Evolutionary conservation across 768 basidiomycete genomes (phyloP).

Genomic region (Hemileccinum rubropunctum): DNA sequence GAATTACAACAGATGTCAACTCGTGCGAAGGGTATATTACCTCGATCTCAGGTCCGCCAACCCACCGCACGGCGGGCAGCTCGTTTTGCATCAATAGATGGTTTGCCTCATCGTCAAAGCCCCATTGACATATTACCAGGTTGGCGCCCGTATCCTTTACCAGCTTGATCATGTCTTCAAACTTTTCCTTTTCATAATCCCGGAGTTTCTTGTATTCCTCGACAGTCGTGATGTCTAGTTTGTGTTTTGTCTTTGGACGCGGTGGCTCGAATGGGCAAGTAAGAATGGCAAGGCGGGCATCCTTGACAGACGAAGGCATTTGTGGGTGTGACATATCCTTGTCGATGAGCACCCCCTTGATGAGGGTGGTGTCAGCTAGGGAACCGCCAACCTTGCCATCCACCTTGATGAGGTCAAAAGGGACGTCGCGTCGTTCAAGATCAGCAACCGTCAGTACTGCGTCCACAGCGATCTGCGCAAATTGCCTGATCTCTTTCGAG

Average conservation of each 20-base stretch:
- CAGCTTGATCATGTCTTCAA: slow-evolving; percentile 92
- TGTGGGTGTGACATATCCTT: slow-evolving; percentile 99
- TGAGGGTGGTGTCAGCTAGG: slow-evolving; percentile 90
- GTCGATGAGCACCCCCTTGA: slow-evolving; percentile 97
- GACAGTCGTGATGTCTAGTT: slow-evolving; percentile 93
- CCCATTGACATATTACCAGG: slow-evolving; percentile 99
- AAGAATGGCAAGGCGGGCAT: slow-evolving; percentile 93
- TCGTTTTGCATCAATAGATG: slow-evolving; percentile 98
- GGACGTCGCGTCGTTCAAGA: slow-evolving; percentile 89
- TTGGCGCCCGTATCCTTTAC: slow-evolving; percentile 98
- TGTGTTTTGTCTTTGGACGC: slow-evolving; percentile 98
- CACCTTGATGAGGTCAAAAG: slow-evolving; percentile 98
- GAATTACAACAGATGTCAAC: not conserved
- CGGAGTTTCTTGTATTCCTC: slow-evolving; percentile 96
- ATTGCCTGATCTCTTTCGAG: slow-evolving; percentile 92
- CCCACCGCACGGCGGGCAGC: slow-evolving; percentile 96
- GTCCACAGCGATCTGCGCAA: slow-evolving; percentile 97
- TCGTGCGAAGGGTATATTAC: slow-evolving; percentile 35
- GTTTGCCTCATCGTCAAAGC: slow-evolving; percentile 99
- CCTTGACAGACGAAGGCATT: slow-evolving; percentile 86
- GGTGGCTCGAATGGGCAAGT: slow-evolving; percentile 99
- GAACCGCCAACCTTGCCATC: slow-evolving; percentile 99
- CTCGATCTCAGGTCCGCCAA: slow-evolving; percentile 99
- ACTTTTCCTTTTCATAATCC: slow-evolving; percentile 95
- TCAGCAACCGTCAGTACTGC: slow-evolving; percentile 95